Evolutionary conservation across 495 filamentous ascomycete species (phyloP), one percentile per base, ranked within the genome.

Genomic region (Aspergillus nidulans): DNA sequence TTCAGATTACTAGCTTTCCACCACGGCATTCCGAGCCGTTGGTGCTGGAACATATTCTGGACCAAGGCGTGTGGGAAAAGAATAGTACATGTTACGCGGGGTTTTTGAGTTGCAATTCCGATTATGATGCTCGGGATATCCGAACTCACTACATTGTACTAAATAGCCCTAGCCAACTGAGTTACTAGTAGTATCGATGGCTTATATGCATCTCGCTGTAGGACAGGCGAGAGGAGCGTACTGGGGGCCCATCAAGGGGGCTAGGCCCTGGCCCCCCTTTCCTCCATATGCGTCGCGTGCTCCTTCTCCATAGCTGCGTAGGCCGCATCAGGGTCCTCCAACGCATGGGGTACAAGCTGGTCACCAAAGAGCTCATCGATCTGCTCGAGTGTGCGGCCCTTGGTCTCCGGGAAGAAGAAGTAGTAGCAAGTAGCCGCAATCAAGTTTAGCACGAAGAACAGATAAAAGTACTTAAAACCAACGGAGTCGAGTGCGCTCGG

Each of bases 341-440:
- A n/a, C 21, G 57, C 57, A 42, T 59, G 57, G 18, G 57, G 57
- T 1, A 59, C 52, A 12, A 59, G 21, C 52, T 59, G 57, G 18
- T 77, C 77, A 0, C 73, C 77, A 61, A 82, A 82, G 36, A 82
- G 51, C 21, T 74, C 43, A 67, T 81, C 77, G 53, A 81, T 80
- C 60, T 82, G 75, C 57, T 82, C 79, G 15, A 82, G 57, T 0
- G 69, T 69, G 26, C 76, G 58, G 16, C 75, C 71, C 55, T 76
- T 81, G 0, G 77, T 80, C 63, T 82, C 78, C 25, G 76, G 77
- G 62, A 75, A 79, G 34, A 72, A 70, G 55, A 77, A 66, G 1
- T 63, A 58, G 57, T 76, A 78, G 13, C 69, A 61, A 0, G 72
- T 1, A 6, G 68, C 53, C 18, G 73, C 77, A 26, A 77, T 63